These are phyloP conservation scores for Jamesozyma piceae DNA, from an alignment of 805 yeast genomes.

Conservation along the genomic window DNA sequence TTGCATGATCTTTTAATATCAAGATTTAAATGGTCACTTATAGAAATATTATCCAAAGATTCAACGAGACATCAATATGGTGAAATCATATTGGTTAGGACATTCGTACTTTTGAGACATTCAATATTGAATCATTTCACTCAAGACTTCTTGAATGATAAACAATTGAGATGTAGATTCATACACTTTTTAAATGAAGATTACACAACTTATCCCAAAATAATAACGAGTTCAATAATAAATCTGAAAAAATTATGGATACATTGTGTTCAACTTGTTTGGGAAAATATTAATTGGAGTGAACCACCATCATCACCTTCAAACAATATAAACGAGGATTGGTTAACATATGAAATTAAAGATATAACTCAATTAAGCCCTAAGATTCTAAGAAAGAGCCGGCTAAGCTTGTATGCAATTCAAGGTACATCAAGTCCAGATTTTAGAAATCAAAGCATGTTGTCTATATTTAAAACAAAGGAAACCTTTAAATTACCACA, in stretches of 20 bases:
- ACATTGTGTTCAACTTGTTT: slow-evolving; percentile 14
- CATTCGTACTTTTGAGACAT: slow-evolving; percentile 80
- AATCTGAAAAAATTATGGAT: slow-evolving; percentile 46
- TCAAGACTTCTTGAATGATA: slow-evolving; percentile 63
- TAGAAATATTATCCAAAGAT: slow-evolving; percentile 18
- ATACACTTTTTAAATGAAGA: slow-evolving; percentile 34
- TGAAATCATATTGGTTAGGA: slow-evolving; percentile 59
- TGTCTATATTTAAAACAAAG: slow-evolving; percentile 22
- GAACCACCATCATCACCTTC: slow-evolving; percentile 13
- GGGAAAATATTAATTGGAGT: slow-evolving; percentile 21
- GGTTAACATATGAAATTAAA: slow-evolving; percentile 18
- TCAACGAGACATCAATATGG: slow-evolving; percentile 35
- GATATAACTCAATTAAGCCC: slow-evolving; percentile 17
- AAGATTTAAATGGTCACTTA: slow-evolving; percentile 66
- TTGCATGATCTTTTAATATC: slow-evolving; percentile 53
- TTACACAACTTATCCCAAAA: slow-evolving; percentile 10
- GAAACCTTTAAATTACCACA: slow-evolving; percentile 6
- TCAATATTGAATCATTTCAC: slow-evolving; percentile 83
- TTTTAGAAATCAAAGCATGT: slow-evolving; percentile 25
- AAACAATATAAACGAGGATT: slow-evolving; percentile 11
- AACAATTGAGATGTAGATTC: slow-evolving; percentile 39
- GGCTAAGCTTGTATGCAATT: slow-evolving; percentile 25
- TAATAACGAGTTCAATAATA: slow-evolving; percentile 33
- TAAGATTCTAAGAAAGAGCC: slow-evolving; percentile 14
- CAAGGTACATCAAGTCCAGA: slow-evolving; percentile 26